These are phyloP conservation scores for Neurospora sp. DNA, from an alignment of 2,329 filamentous ascomycete genomes.

Conservation along the genomic window DNA sequence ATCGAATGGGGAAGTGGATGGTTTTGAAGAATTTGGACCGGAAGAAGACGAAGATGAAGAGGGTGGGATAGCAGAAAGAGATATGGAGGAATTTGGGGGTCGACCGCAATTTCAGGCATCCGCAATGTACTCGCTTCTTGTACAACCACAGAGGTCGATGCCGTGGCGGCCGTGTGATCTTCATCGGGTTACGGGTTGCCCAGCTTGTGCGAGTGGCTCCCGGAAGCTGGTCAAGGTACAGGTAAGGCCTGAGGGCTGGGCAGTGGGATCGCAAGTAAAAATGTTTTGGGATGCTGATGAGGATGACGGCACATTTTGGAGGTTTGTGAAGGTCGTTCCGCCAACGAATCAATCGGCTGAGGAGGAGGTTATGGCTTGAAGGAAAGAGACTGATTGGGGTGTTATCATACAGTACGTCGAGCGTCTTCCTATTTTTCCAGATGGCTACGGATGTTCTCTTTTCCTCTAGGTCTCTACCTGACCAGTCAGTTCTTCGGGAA, in stretches of 20 bases:
- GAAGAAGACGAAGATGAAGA: neutral
- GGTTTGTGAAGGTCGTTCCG: neutral
- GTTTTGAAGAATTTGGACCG: neutral
- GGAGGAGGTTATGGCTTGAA: neutral
- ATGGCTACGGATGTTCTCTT: neutral
- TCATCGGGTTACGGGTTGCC: neutral
- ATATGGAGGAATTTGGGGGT: neutral
- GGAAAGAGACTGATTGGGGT: neutral
- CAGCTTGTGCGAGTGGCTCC: neutral
- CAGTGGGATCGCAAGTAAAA: neutral
- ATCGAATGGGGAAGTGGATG: neutral
- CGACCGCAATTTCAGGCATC: neutral
- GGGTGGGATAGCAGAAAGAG: neutral
- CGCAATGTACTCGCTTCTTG: neutral
- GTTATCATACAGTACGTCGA: neutral
- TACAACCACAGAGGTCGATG: neutral
- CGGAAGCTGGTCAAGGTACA: neutral
- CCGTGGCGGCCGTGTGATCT: neutral
- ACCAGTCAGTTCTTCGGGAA: neutral
- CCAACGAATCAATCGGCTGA: neutral
- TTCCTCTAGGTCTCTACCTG: neutral
- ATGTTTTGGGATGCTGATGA: neutral
- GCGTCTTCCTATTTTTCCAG: neutral
- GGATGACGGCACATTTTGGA: neutral
- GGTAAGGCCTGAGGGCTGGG: neutral